phyloP scores from a whole-genome alignment of 805 yeast genomes.

The Lachancea nothofagi region DNA sequence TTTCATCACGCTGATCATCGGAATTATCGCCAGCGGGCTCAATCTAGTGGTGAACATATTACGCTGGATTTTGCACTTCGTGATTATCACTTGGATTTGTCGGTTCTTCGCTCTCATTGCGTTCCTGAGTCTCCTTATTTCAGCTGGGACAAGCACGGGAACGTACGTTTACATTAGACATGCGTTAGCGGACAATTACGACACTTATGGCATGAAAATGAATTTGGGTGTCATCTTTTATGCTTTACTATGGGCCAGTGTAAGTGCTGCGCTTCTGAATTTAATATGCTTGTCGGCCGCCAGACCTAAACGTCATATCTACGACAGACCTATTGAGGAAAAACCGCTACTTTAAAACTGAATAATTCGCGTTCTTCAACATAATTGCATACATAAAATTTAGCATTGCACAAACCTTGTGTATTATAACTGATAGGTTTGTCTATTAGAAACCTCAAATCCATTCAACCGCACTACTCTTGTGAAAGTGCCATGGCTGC shows the following conservation, averaged over 20 bases:
- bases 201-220: slow-evolving; percentile 51
- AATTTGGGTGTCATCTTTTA: slow-evolving; percentile 45
- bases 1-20: slow-evolving; percentile 48
- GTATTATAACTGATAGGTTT: no score
- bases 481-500: no score
- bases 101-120: slow-evolving; percentile 41
- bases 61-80: slow-evolving; percentile 37
- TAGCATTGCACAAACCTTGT: no score
- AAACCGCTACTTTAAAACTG: slow-evolving; percentile 13
- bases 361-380: no score
- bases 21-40: slow-evolving; percentile 42
- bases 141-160: slow-evolving; percentile 60
- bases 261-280: slow-evolving; percentile 42
- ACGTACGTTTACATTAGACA: slow-evolving; percentile 45
- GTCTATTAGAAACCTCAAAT: no score
- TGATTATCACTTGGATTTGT: slow-evolving; percentile 44
- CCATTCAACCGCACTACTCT: no score
- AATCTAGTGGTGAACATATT: slow-evolving; percentile 35
- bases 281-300: slow-evolving; percentile 36
- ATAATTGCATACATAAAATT: no score
- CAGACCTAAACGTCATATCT: slow-evolving; percentile 14
- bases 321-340: slow-evolving; percentile 20
- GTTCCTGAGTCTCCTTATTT: slow-evolving; percentile 34
- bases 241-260: slow-evolving; percentile 62
- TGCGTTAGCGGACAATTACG: slow-evolving; percentile 45